phyloP scores from a whole-genome alignment of 1,139 yeast species.

The Zhuliangozyma parablackwelliae region DNA sequence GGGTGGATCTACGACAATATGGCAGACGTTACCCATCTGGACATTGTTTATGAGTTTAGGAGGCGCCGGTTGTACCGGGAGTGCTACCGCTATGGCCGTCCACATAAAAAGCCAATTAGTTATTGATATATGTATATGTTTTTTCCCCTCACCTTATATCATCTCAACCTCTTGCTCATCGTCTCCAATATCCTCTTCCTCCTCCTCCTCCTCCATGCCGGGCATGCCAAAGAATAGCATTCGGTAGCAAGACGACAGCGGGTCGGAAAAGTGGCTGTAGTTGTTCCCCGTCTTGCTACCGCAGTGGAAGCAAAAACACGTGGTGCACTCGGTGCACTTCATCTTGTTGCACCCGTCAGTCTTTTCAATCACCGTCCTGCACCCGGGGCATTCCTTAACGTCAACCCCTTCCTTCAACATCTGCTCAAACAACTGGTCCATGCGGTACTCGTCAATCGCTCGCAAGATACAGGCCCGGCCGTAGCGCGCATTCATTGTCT shows the following conservation, averaged over 20 bases:
- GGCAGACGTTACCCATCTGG: conserved; percentile 19
- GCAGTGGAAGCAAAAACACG: conserved; percentile 56
- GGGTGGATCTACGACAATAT: conserved; percentile 42
- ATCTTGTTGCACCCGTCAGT: conserved; percentile 68
- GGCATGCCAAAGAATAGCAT: conserved; percentile 56
- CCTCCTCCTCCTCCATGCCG: conserved; percentile 19
- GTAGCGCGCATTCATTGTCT: conserved; percentile 42
- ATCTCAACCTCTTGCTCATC: background rate
- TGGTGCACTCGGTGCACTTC: conserved; percentile 50
- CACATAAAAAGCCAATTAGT: conserved; percentile 7
- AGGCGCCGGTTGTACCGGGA: conserved; percentile 52
- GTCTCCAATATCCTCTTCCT: background rate
- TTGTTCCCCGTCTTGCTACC: conserved; percentile 44
- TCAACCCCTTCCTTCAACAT: conserved; percentile 39
- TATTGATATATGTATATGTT: background rate
- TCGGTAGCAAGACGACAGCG: conserved; percentile 44
- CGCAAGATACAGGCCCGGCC: conserved; percentile 43
- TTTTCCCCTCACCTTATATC: conserved; percentile 1
- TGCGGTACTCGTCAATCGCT: conserved; percentile 42
- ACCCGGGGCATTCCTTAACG: conserved; percentile 51
- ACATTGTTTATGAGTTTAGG: conserved; percentile 37
- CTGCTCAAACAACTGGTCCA: conserved; percentile 47
- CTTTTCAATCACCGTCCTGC: conserved; percentile 51
- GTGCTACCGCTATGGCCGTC: conserved; percentile 40
- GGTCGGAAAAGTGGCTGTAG: conserved; percentile 50